These are phyloP conservation scores for Arxiozyma bovina DNA, from an alignment of 1,139 yeast genomes.

Conservation along the genomic window DNA sequence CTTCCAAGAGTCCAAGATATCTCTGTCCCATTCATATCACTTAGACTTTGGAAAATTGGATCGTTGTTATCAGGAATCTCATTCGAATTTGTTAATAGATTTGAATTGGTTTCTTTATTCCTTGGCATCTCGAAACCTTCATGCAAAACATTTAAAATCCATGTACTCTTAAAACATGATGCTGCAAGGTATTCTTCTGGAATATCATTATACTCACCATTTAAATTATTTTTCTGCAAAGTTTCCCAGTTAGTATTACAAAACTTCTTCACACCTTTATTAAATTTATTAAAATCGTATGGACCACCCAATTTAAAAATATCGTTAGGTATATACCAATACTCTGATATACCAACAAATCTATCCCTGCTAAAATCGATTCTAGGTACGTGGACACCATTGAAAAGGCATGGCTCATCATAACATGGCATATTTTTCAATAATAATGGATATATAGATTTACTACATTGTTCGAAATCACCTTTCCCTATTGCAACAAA, in stretches of 20 bases:
- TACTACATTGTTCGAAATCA: slow-evolving; percentile 56
- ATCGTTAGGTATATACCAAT: slow-evolving; percentile 81
- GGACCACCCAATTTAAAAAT: slow-evolving; percentile 71
- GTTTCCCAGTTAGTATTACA: slow-evolving; percentile 60
- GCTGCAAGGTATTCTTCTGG: slow-evolving; percentile 42
- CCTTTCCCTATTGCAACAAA: slow-evolving; percentile 58
- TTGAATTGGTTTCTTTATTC: slow-evolving; percentile 22
- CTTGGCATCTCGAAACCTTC: slow-evolving; percentile 74
- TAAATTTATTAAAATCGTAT: slow-evolving; percentile 55
- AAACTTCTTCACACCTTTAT: slow-evolving; percentile 48
- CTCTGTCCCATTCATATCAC: slow-evolving; percentile 50
- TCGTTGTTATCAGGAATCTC: slow-evolving; percentile 32
- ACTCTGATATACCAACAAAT: slow-evolving; percentile 73
- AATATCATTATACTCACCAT: slow-evolving; percentile 39
- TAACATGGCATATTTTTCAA: slow-evolving; percentile 65
- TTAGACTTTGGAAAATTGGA: slow-evolving; percentile 53
- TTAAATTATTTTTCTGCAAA: slow-evolving; percentile 41
- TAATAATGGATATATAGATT: slow-evolving; percentile 59
- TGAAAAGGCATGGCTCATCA: slow-evolving; percentile 67
- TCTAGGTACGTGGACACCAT: slow-evolving; percentile 72
- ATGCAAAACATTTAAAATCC: slow-evolving; percentile 69
- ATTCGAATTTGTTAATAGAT: neutral
- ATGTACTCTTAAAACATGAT: slow-evolving; percentile 75
- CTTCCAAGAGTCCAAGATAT: slow-evolving; percentile 63
- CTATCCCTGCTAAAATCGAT: slow-evolving; percentile 62